Evolutionary conservation across 2,329 filamentous ascomycete genomes (phyloP).

Genomic region (Beauveria caledonica): DNA sequence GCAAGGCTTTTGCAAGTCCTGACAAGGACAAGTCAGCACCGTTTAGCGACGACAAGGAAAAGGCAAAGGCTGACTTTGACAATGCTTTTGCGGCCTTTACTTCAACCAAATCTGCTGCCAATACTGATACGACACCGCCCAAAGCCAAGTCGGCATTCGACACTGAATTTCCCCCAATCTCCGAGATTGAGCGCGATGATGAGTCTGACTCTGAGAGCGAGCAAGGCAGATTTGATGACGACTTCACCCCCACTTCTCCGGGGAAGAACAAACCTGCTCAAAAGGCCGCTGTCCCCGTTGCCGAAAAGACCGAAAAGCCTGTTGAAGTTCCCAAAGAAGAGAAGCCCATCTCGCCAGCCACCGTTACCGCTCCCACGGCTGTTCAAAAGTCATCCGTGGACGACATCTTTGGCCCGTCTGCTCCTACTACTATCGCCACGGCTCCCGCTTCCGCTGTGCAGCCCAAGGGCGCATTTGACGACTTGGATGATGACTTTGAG

Average conservation of each 20-base stretch:
- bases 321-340: slow-evolving; percentile 22
- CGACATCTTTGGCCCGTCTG: slow-evolving; percentile 34
- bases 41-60: slow-evolving; percentile 47
- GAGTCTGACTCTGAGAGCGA: slow-evolving; percentile 77
- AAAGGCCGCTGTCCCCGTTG: slow-evolving; percentile 10
- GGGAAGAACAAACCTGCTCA: slow-evolving; percentile 23
- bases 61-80: slow-evolving; percentile 75
- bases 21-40: slow-evolving; percentile 23
- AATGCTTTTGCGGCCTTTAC: slow-evolving; percentile 73
- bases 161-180: slow-evolving; percentile 86
- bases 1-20: slow-evolving; percentile 11
- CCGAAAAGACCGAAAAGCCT: slow-evolving; percentile 5
- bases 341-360: slow-evolving; percentile 24
- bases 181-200: slow-evolving; percentile 69
- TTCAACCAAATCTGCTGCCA: slow-evolving; percentile 40
- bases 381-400: slow-evolving; percentile 24
- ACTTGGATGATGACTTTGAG: slow-evolving; percentile 73
- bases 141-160: slow-evolving; percentile 49
- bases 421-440: slow-evolving; percentile 15
- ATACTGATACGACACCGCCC: slow-evolving; percentile 29
- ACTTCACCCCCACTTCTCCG: slow-evolving; percentile 66
- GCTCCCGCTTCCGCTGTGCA: slow-evolving; percentile 22
- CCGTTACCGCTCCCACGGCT: slow-evolving; percentile 19
- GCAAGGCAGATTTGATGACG: slow-evolving; percentile 82
- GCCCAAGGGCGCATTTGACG: slow-evolving; percentile 56